Evolutionary conservation across 176 grass and related monocot genomes (phyloP).

Genomic region (Zizania latifolia): DNA sequence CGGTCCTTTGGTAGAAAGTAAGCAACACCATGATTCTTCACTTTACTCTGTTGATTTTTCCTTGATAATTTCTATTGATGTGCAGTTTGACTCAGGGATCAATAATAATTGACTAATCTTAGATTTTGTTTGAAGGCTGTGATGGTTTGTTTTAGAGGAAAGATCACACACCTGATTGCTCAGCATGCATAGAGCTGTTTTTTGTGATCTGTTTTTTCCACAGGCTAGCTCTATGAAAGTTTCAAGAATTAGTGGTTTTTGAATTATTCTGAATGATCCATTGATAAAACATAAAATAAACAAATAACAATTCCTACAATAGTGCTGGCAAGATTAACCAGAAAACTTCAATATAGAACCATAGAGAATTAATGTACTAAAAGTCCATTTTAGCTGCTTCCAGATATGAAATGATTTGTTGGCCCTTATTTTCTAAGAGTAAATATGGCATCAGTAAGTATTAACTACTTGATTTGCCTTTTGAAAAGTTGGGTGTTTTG

Average conservation of each 20-base stretch:
- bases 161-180: background rate
- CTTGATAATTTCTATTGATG: background rate
- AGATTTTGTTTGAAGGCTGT: background rate
- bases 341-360: background rate
- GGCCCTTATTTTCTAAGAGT: background rate
- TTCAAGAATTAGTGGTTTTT: background rate
- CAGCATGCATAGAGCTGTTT: background rate
- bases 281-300: background rate
- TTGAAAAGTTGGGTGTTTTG: background rate
- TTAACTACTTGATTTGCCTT: background rate
- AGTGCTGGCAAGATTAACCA: background rate
- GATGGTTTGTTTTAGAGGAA: background rate
- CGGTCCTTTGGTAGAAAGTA: background rate
- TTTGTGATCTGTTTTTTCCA: background rate
- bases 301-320: background rate
- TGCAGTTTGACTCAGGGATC: background rate
- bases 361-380: background rate
- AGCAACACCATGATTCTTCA: background rate
- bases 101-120: background rate
- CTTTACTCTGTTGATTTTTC: background rate
- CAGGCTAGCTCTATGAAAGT: too few species aligned
- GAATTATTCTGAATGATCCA: background rate
- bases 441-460: background rate
- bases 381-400: background rate
- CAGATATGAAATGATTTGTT: background rate